Evolutionary conservation across 2,329 filamentous ascomycete genomes (phyloP).

Genomic region (Bipolaris cookei): DNA sequence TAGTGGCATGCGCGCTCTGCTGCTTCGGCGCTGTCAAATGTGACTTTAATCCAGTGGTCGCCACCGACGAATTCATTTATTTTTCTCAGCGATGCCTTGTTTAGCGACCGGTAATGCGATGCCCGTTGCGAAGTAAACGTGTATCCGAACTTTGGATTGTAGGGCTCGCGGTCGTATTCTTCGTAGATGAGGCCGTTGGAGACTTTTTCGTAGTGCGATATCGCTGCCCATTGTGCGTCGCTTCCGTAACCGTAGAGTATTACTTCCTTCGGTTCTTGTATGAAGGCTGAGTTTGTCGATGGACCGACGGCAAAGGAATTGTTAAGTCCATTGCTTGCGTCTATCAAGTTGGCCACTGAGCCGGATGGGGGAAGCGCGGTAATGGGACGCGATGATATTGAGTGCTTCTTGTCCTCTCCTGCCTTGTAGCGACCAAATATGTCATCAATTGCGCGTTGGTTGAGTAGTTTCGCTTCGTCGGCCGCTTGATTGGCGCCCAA

Average conservation of each 20-base stretch:
- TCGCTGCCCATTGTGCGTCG: slow-evolving; percentile 77
- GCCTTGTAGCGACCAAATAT: slow-evolving; percentile 52
- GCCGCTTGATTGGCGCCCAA: slow-evolving; percentile 63
- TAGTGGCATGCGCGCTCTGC: slow-evolving; percentile 57
- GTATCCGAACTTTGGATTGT: slow-evolving; percentile 73
- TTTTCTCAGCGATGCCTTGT: slow-evolving; percentile 74
- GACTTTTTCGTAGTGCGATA: slow-evolving; percentile 86
- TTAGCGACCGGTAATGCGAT: slow-evolving; percentile 70
- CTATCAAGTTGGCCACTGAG: slow-evolving; percentile 42
- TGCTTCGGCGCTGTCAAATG: slow-evolving; percentile 57
- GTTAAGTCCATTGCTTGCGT: slow-evolving; percentile 33
- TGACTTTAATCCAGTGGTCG: slow-evolving; percentile 80
- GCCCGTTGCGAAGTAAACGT: slow-evolving; percentile 73
- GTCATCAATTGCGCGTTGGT: slow-evolving; percentile 54
- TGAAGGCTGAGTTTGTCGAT: slow-evolving; percentile 45
- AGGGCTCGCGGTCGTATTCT: slow-evolving; percentile 88
- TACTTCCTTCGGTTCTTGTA: slow-evolving; percentile 73
- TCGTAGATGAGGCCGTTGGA: slow-evolving; percentile 83
- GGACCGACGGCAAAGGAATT: slow-evolving; percentile 36
- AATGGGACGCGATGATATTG: slow-evolving; percentile 29
- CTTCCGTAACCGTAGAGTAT: slow-evolving; percentile 82
- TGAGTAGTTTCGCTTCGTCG: slow-evolving; percentile 57
- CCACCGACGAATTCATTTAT: slow-evolving; percentile 84
- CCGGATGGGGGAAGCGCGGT: slow-evolving; percentile 38
- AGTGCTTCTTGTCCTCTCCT: slow-evolving; percentile 39